Evolutionary conservation across 2,329 filamentous ascomycete species (phyloP).

Genomic region (Blastomyces parvus): DNA sequence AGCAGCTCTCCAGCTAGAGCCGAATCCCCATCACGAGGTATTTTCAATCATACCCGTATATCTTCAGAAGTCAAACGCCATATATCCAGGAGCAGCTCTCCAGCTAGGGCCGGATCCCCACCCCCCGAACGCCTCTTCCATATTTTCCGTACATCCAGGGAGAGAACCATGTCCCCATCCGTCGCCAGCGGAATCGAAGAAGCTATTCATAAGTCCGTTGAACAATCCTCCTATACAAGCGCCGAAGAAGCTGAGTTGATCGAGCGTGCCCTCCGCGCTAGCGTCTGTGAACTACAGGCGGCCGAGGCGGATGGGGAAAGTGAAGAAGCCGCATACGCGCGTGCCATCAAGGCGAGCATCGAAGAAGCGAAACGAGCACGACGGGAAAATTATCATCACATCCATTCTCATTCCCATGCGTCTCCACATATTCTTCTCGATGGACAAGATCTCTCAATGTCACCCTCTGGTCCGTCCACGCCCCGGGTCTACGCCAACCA

Average conservation of each 20-base stretch:
- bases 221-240: slow-evolving; percentile 61
- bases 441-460: background rate
- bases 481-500: background rate
- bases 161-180: background rate
- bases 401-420: background rate
- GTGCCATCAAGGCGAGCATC: slow-evolving; percentile 44
- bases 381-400: slow-evolving; percentile 4
- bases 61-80: slow-evolving; percentile 6
- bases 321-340: slow-evolving; percentile 39
- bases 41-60: slow-evolving; percentile 13
- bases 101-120: slow-evolving; percentile 1
- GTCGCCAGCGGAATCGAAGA: slow-evolving; percentile 52
- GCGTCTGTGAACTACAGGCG: slow-evolving; percentile 50
- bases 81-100: background rate
- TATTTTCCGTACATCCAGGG: background rate
- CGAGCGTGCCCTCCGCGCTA: slow-evolving; percentile 64
- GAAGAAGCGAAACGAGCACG: slow-evolving; percentile 32
- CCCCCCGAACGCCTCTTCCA: slow-evolving; percentile 2
- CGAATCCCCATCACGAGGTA: slow-evolving; percentile 11
- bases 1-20: background rate
- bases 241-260: slow-evolving; percentile 59
- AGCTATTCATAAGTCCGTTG: slow-evolving; percentile 61
- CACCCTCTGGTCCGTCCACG: background rate
- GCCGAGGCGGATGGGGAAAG: slow-evolving; percentile 28
- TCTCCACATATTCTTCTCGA: background rate